phyloP scores from a whole-genome alignment of 2,329 filamentous ascomycete species.

The Verticillium isaacii region DNA sequence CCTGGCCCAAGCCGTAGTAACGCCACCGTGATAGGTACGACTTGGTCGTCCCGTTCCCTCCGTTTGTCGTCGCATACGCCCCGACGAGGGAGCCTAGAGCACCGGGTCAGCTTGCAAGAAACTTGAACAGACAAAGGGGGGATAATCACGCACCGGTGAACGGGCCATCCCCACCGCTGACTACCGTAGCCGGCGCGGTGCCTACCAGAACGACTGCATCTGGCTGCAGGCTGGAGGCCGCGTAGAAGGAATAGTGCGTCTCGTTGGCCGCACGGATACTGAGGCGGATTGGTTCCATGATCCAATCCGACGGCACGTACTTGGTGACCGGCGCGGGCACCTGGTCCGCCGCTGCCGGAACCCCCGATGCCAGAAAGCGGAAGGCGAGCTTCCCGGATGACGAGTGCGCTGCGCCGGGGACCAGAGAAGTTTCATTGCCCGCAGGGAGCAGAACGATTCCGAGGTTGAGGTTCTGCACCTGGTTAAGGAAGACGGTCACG shows the following conservation, averaged over 20 bases:
- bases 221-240: constrained; percentile 24
- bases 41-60: constrained; percentile 32
- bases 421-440: too few relatives aligned
- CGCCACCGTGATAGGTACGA: constrained; percentile 44
- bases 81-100: constrained; percentile 41
- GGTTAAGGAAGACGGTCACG: constrained; percentile 46
- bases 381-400: constrained; percentile 7
- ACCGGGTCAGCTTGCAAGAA: not conserved
- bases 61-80: constrained; percentile 48
- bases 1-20: constrained; percentile 26
- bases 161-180: constrained; percentile 6
- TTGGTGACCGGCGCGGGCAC: too few relatives aligned
- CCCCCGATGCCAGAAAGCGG: too few relatives aligned
- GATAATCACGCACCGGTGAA: constrained; percentile 26
- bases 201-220: constrained; percentile 30
- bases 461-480: constrained; percentile 47
- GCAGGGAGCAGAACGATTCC: constrained; percentile 21
- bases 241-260: constrained; percentile 38
- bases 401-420: too few relatives aligned
- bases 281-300: constrained; percentile 30
- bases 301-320: too few relatives aligned
- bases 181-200: constrained; percentile 15
- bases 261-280: constrained; percentile 37
- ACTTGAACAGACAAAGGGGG: not conserved
- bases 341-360: too few relatives aligned